These are phyloP conservation scores for Acer negundo DNA, from an alignment of 345 rosid species.

Conservation along the genomic window DNA sequence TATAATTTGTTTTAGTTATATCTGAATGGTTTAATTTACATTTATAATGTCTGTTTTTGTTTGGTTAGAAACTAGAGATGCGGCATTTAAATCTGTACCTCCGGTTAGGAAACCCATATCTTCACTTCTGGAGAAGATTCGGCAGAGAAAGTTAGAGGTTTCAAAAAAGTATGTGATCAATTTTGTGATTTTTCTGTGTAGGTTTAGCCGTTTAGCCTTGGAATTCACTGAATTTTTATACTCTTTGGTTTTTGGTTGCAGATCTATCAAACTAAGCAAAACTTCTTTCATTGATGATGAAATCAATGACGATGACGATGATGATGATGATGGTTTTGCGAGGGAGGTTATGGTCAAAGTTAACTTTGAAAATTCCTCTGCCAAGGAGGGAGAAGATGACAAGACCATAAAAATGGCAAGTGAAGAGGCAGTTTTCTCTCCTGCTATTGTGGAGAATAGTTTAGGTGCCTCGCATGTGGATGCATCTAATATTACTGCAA, in stretches of 20 bases:
- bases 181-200: slow-evolving; percentile 3
- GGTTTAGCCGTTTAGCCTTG: slow-evolving; percentile 9
- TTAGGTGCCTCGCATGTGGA: slow-evolving; percentile 26
- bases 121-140: slow-evolving; percentile 78
- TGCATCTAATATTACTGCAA: slow-evolving; percentile 32
- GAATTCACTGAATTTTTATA: background rate
- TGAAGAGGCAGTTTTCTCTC: slow-evolving; percentile 18
- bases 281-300: slow-evolving; percentile 22
- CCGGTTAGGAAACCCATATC: slow-evolving; percentile 75
- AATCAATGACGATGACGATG: background rate
- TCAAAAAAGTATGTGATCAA: slow-evolving; percentile 57
- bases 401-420: slow-evolving; percentile 19
- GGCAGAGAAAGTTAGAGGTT: slow-evolving; percentile 76
- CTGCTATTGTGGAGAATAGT: slow-evolving; percentile 24
- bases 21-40: slow-evolving; percentile 2
- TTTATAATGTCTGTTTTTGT: background rate
- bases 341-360: slow-evolving; percentile 30
- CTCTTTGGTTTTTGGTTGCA: slow-evolving; percentile 24
- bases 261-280: slow-evolving; percentile 38
- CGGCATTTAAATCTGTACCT: slow-evolving; percentile 70
- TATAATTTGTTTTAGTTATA: background rate
- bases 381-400: slow-evolving; percentile 23
- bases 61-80: slow-evolving; percentile 68
- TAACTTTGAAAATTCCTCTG: slow-evolving; percentile 30
- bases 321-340: slow-evolving; percentile 10